These are phyloP conservation scores for Pneumocystis sp. DNA, from an alignment of 1,139 yeast genomes.

Conservation along the genomic window DNA sequence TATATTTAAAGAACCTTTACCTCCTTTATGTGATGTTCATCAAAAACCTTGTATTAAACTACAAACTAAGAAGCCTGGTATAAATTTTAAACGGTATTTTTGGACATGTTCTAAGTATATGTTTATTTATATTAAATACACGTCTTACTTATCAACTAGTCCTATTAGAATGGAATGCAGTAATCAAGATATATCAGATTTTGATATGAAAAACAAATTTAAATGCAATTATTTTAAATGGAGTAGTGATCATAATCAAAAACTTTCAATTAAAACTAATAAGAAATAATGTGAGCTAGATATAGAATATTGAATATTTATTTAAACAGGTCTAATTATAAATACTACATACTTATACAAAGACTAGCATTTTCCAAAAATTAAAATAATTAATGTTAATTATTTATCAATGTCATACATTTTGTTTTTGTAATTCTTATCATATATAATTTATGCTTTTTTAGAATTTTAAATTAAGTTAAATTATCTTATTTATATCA, in stretches of 20 bases:
- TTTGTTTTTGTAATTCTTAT: neutral
- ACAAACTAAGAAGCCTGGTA: conserved; percentile 24
- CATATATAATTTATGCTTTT: neutral
- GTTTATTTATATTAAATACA: neutral
- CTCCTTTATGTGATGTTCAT: conserved; percentile 24
- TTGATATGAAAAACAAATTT: conserved; percentile 14
- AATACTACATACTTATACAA: neutral
- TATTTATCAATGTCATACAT: neutral
- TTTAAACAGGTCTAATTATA: neutral
- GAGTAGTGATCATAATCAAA: conserved; percentile 14
- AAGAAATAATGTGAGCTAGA: neutral
- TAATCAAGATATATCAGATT: conserved; percentile 6
- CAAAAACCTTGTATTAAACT: conserved; percentile 24
- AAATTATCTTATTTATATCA: neutral
- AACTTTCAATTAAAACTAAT: neutral
- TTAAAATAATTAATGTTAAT: neutral
- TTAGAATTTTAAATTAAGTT: neutral
- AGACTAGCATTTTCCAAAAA: neutral
- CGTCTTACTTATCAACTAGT: conserved; percentile 14
- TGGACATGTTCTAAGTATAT: conserved; percentile 23
- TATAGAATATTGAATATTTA: neutral
- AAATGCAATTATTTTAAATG: conserved; percentile 27
- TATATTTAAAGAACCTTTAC: conserved; percentile 20
- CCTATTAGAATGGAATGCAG: conserved; percentile 22
- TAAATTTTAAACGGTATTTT: conserved; percentile 27